These are phyloP conservation scores for Fraxinus americana DNA, from an alignment of 257 asterid genomes.

Conservation along the genomic window DNA sequence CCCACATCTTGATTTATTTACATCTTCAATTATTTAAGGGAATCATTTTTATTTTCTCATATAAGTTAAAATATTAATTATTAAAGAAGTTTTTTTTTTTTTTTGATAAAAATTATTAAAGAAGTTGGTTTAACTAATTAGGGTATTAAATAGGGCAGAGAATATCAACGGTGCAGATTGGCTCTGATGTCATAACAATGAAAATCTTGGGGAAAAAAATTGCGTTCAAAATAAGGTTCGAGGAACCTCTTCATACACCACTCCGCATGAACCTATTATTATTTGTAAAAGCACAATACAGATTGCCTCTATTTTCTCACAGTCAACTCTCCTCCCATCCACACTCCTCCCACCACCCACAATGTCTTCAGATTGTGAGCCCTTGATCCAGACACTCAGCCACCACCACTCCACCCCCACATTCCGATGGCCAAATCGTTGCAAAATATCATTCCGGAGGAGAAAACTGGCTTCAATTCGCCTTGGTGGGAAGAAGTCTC, in stretches of 20 bases:
- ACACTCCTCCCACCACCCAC: background rate
- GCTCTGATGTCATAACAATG: background rate
- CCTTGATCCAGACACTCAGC: conserved; percentile 8
- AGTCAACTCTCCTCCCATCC: conserved; percentile 19
- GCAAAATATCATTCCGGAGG: conserved; percentile 35
- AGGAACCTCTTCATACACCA: background rate
- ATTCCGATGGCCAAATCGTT: conserved; percentile 50
- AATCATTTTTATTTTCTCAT: background rate
- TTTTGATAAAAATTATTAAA: no score
- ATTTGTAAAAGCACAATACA: background rate
- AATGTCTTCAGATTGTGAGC: conserved; percentile 44
- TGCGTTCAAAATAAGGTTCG: background rate
- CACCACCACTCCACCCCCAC: conserved; percentile 22
- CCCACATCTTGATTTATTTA: background rate
- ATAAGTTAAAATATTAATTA: background rate
- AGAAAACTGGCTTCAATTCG: conserved; percentile 53
- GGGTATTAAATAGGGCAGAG: background rate
- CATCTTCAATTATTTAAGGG: background rate
- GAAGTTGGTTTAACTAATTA: background rate
- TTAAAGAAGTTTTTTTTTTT: background rate
- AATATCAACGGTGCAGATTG: background rate
- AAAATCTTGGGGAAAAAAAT: background rate
- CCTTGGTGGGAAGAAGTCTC: conserved; percentile 53
- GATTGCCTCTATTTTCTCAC: background rate
- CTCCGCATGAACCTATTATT: background rate